Conservation (phyloP, 2,329 filamentous ascomycete species). For the Phialophora tarda region DNA sequence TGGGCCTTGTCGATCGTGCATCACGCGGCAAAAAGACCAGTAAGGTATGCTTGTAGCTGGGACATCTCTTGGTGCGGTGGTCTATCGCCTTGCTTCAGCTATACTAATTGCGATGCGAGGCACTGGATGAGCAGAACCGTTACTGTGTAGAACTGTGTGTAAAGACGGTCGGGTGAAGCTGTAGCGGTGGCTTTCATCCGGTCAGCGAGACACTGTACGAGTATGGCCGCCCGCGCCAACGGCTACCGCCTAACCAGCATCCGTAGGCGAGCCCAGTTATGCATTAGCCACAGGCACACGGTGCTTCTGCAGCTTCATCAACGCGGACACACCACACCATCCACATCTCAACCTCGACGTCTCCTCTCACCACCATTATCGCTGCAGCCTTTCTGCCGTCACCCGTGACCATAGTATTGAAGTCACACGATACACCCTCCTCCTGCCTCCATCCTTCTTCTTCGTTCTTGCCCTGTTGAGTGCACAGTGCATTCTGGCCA, state of each 20-base stretch:
- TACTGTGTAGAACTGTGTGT: not conserved
- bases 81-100: not conserved
- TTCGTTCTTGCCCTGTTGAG: slow-evolving; percentile 8
- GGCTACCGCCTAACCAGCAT: slow-evolving; percentile 14
- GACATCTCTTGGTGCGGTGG: not conserved
- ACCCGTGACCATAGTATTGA: not conserved
- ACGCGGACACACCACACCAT: slow-evolving; percentile 1
- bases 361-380: slow-evolving; percentile 5
- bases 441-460: not conserved
- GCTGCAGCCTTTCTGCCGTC: slow-evolving; percentile 8
- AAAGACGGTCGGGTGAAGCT: not conserved
- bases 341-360: slow-evolving; percentile 1
- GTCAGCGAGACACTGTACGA: slow-evolving; percentile 2
- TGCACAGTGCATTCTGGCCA: not conserved
- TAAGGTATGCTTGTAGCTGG: not conserved
- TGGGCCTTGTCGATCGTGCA: not conserved
- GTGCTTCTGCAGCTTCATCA: slow-evolving; percentile 14
- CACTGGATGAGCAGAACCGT: not conserved
- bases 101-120: not conserved
- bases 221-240: slow-evolving; percentile 9
- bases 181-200: not conserved
- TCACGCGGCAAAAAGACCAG: no score
- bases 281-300: slow-evolving; percentile 10
- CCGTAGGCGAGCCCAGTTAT: not conserved
- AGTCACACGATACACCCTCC: slow-evolving; percentile 16